A percentile compares a stretch with the other conserved stretches of the same genome.
Evolutionary conservation across 805 yeast genomes (phyloP).

Genomic region (Debaryomyces maramus): DNA sequence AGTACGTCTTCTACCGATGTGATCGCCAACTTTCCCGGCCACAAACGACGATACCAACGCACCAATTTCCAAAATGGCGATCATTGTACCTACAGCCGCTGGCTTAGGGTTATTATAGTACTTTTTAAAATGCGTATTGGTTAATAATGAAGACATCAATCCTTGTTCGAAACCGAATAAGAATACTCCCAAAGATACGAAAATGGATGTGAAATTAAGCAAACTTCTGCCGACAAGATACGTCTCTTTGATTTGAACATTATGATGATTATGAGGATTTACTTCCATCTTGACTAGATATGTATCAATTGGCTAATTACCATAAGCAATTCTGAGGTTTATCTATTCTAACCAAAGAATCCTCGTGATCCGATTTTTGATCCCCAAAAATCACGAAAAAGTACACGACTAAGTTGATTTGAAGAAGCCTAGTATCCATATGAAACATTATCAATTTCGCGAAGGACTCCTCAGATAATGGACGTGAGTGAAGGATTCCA

Average conservation of each 20-base stretch:
- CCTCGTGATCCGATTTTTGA: too few relatives aligned
- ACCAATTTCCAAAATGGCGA: slow-evolving; percentile 51
- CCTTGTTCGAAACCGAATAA: slow-evolving; percentile 49
- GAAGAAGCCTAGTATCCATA: too few relatives aligned
- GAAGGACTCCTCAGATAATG: too few relatives aligned
- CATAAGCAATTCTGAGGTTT: too few relatives aligned
- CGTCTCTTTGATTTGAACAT: slow-evolving; percentile 34
- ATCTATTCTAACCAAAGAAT: too few relatives aligned
- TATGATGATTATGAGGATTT: slow-evolving; percentile 16
- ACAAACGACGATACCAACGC: slow-evolving; percentile 49
- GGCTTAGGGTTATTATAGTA: slow-evolving; percentile 45
- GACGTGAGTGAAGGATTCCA: too few relatives aligned
- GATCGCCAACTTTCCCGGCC: slow-evolving; percentile 50
- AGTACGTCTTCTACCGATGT: slow-evolving; percentile 47
- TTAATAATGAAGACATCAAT: slow-evolving; percentile 45
- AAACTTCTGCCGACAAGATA: slow-evolving; percentile 41
- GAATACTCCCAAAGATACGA: slow-evolving; percentile 45
- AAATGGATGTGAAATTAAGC: slow-evolving; percentile 43
- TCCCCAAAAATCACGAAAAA: too few relatives aligned
- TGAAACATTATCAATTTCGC: too few relatives aligned
- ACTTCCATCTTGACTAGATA: slow-evolving; percentile 8
- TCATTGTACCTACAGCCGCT: slow-evolving; percentile 45
- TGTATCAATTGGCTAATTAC: neutral
- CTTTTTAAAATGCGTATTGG: slow-evolving; percentile 40
- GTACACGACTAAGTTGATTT: too few relatives aligned